Evolutionary conservation across 768 basidiomycete species (phyloP), one percentile per base, ranked within the genome.

Genomic region (Pseudohyphozyma bogoriensis): DNA sequence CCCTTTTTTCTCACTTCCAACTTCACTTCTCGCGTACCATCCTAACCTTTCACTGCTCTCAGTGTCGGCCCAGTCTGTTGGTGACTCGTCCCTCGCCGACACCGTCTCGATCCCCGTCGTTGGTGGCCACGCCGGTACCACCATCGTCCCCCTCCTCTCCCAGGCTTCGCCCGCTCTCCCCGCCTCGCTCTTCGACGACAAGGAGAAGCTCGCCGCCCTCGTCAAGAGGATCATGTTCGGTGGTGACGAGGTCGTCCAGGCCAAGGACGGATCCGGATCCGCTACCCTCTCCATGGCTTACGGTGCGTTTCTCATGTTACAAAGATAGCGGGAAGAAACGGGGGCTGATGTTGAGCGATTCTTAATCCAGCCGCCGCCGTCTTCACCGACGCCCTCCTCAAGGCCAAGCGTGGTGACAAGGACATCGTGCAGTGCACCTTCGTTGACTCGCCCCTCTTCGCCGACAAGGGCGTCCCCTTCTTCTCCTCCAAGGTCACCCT

Each of bases 161-260:
- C 89, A 93, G 76, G 84, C 89, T 32, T 81, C 86, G 33, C 45
- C 45, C 45, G 45, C 45, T n/a, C 45, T 46, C 45, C 45, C 45
- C 8, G 15, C 22, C n/a, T 24, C n/a, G 24, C 45, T 46, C 45
- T 46, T 46, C 26, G 51, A 51, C 2, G 69, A 69, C 53, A 62
- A 65, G 58, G 87, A 89, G 73, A 78, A 73, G 37, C 73, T 83
- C 69, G 82, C 83, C 31, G 75, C 78, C 18, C 80, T 96, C 52
- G 78, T 87, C 51, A 79, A 89, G 58, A 86, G 89, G 67, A 89
- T 95, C 69, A 91, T 93, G 74, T 95, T 87, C 71, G 92, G 92
- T 58, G 92, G 91, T 59, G 92, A 95, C 69, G 92, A 97, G 77
- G 92, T 97, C 71, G 93, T 97, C 73, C 87, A 95, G 77, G 95